Percentiles rank a stretch among this genome's conserved stretches.
phyloP scores from a whole-genome alignment of 2,329 filamentous ascomycete species.

The Fusarium sp. region DNA sequence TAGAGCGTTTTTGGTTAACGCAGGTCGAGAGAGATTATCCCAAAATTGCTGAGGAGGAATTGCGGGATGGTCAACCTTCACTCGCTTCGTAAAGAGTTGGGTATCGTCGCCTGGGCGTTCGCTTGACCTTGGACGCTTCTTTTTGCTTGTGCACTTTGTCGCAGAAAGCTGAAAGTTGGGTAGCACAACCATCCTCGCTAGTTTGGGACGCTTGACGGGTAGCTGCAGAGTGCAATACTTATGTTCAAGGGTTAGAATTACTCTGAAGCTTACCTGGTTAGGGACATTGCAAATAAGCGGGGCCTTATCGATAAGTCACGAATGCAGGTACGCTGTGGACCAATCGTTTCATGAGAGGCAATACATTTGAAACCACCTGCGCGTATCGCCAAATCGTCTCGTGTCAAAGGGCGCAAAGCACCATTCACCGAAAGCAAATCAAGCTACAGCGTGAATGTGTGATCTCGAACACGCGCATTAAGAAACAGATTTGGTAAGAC shows the following conservation, averaged over 20 bases:
- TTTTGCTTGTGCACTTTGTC: conserved; percentile 5
- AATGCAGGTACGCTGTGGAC: too few species aligned
- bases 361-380: too few species aligned
- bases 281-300: too few species aligned
- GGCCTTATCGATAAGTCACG: too few species aligned
- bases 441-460: too few species aligned
- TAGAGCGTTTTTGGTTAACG: not conserved
- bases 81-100: conserved; percentile 9
- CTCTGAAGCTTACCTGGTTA: too few species aligned
- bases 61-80: conserved; percentile 21
- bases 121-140: conserved; percentile 6
- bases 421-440: too few species aligned
- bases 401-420: too few species aligned
- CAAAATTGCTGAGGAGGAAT: conserved; percentile 10
- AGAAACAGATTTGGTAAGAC: too few species aligned
- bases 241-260: not conserved
- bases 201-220: conserved; percentile 10
- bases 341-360: too few species aligned
- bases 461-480: not conserved
- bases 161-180: conserved; percentile 5
- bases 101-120: conserved; percentile 6
- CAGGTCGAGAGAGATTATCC: conserved; percentile 17
- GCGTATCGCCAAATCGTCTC: too few species aligned
- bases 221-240: conserved; percentile 4
- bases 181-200: conserved; percentile 13